Evolutionary conservation across 2,329 filamentous ascomycete species (phyloP).

Genomic region (Trichoderma sp.): DNA sequence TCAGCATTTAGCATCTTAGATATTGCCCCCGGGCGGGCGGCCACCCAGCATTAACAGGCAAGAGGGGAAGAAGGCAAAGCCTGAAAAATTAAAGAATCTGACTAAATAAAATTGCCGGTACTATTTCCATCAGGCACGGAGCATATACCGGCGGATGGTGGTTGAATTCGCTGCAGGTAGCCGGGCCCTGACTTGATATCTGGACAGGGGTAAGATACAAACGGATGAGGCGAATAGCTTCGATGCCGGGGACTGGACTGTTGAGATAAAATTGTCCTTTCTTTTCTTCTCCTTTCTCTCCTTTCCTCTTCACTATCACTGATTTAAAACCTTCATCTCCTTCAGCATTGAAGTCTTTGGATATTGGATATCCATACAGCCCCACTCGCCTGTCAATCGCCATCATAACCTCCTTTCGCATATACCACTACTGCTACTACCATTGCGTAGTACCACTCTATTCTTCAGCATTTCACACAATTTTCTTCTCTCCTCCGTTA

Average conservation of each 20-base stretch:
- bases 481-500: neutral
- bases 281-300: neutral
- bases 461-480: neutral
- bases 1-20: neutral
- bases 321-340: neutral
- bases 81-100: neutral
- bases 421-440: neutral
- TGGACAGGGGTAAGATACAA: constrained; percentile 25
- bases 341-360: neutral
- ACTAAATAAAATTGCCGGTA: neutral
- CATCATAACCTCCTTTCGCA: neutral
- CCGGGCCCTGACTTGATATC: constrained; percentile 9
- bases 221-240: constrained; percentile 15
- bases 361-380: neutral
- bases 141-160: neutral
- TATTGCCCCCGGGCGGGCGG: neutral
- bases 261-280: neutral
- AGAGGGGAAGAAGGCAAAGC: neutral
- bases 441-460: neutral
- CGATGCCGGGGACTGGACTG: neutral
- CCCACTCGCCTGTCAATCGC: neutral
- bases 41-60: neutral
- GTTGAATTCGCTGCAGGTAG: constrained; percentile 26
- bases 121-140: neutral
- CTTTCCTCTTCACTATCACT: neutral